phyloP scores from a whole-genome alignment of 441 rosid genomes.

The Populus hybrid region DNA sequence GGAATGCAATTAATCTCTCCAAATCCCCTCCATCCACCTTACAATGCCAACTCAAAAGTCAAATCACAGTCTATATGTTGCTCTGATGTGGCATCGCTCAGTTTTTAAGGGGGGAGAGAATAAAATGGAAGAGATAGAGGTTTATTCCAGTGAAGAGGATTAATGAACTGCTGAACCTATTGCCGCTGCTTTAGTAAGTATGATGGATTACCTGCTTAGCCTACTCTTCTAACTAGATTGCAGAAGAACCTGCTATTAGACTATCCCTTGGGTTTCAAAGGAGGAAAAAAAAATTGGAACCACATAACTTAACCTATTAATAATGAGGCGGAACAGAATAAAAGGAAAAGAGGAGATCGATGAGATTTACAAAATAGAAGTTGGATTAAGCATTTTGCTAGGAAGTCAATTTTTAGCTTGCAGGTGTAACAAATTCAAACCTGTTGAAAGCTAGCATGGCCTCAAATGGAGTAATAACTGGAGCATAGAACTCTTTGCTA shows the following conservation, averaged over 20 bases:
- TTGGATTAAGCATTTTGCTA: neutral
- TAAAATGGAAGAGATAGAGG: neutral
- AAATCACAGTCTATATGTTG: neutral
- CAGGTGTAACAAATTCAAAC: slow-evolving; percentile 26
- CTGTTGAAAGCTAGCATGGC: slow-evolving; percentile 86
- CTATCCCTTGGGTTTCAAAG: neutral
- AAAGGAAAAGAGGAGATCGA: neutral
- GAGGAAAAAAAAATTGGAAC: neutral
- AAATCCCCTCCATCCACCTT: neutral
- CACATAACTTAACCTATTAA: neutral
- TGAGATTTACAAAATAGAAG: neutral
- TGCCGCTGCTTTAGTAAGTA: neutral
- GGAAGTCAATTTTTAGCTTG: neutral
- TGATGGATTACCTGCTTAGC: neutral
- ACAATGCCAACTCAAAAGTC: neutral
- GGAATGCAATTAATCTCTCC: neutral
- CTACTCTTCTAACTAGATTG: neutral
- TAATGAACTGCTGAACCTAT: neutral
- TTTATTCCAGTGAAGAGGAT: neutral
- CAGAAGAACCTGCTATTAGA: neutral
- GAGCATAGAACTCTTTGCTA: slow-evolving; percentile 87
- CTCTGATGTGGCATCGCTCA: neutral
- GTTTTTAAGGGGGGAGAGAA: neutral
- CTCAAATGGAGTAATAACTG: slow-evolving; percentile 90
- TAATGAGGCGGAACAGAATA: neutral